phyloP scores from a whole-genome alignment of 768 basidiomycete genomes.

The Lyophyllum decastes region DNA sequence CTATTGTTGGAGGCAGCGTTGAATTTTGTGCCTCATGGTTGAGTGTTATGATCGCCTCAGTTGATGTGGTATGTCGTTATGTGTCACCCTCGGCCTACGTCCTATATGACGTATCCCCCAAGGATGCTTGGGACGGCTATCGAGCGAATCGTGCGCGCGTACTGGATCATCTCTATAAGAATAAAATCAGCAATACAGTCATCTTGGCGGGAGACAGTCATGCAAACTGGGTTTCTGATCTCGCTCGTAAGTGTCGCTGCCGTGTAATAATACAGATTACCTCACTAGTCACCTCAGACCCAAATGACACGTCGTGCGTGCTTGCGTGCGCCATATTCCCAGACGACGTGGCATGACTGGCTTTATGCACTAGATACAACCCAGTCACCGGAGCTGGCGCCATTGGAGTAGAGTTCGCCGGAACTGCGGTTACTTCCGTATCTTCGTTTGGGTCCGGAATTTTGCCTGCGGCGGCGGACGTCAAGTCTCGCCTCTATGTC shows the following conservation, averaged over 20 bases:
- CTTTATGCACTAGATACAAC: conserved; percentile 38
- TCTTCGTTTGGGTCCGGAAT: conserved; percentile 47
- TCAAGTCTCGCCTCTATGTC: conserved; percentile 37
- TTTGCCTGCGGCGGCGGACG: conserved; percentile 37
- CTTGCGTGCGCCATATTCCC: background rate
- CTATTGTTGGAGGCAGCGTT: background rate
- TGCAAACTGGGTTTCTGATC: conserved; percentile 62
- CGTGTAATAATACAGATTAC: background rate
- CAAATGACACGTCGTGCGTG: conserved; percentile 49
- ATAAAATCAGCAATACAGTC: conserved; percentile 54
- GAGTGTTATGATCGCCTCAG: conserved; percentile 1
- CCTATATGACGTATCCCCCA: background rate
- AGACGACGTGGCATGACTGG: background rate
- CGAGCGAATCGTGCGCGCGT: conserved; percentile 54
- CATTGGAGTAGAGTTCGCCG: conserved; percentile 62
- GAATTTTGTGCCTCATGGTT: conserved; percentile 9
- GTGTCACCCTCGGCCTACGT: background rate
- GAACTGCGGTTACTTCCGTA: conserved; percentile 56
- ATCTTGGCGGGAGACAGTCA: conserved; percentile 66
- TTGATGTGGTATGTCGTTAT: background rate
- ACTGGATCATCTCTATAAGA: conserved; percentile 48
- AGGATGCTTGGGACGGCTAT: conserved; percentile 66
- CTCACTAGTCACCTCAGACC: conserved; percentile 29
- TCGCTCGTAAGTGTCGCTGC: conserved; percentile 41
- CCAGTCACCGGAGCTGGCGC: conserved; percentile 48